Percentiles rank a stretch among this genome's conserved stretches.
Conservation (phyloP, 331 rosid genomes). For the Malus hybrid region DNA sequence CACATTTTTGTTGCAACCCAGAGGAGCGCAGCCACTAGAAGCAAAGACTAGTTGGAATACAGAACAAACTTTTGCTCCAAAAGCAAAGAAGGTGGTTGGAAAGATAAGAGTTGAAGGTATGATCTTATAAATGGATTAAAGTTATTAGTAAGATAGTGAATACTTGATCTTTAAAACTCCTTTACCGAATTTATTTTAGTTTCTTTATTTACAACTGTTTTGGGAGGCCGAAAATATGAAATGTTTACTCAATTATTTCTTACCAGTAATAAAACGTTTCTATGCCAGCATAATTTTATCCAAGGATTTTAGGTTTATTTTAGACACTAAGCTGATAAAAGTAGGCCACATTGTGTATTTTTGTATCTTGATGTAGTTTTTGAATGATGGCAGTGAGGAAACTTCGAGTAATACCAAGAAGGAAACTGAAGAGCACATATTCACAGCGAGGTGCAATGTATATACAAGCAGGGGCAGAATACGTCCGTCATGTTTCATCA, state of each 20-base stretch:
- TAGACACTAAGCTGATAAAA: background rate
- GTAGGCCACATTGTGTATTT: background rate
- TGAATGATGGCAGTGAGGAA: constrained; percentile 57
- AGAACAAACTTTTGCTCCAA: constrained; percentile 50
- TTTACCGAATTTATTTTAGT: background rate
- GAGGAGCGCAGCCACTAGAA: constrained; percentile 48
- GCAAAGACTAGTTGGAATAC: constrained; percentile 38
- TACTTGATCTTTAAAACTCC: background rate
- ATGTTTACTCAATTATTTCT: background rate
- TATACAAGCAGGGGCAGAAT: constrained; percentile 71
- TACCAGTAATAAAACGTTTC: background rate
- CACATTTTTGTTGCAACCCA: constrained; percentile 75
- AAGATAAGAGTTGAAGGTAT: constrained; percentile 94
- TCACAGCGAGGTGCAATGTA: constrained; percentile 72
- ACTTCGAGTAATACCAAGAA: constrained; percentile 71
- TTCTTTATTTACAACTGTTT: background rate
- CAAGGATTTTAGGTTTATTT: background rate
- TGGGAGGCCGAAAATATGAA: background rate
- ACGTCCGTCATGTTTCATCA: constrained; percentile 65
- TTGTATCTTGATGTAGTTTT: background rate
- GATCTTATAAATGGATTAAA: background rate
- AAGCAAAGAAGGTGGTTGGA: constrained; percentile 66
- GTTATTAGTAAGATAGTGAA: background rate
- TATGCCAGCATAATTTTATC: background rate
- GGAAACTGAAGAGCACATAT: constrained; percentile 60